Percentiles rank a stretch among this genome's conserved stretches.
Evolutionary conservation across 306 rosid species (phyloP).

Genomic region (Geum urbanum): DNA sequence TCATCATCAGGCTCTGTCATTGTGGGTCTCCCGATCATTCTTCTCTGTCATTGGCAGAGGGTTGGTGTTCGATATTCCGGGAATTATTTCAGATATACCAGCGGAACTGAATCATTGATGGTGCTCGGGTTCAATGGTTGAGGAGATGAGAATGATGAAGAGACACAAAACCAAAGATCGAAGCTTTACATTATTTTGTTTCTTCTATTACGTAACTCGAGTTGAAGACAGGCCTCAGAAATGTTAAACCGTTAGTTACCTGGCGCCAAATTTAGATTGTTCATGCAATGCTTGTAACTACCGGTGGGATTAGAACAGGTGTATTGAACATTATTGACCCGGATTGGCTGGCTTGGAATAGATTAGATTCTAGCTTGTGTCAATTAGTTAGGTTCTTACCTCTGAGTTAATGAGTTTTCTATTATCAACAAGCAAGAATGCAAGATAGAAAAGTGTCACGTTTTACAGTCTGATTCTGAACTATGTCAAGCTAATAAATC

Average conservation of each 20-base stretch:
- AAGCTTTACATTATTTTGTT: not conserved
- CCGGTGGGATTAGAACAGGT: constrained; percentile 8
- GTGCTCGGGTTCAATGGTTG: not conserved
- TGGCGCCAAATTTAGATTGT: constrained; percentile 43
- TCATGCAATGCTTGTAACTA: not conserved
- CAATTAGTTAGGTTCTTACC: not conserved
- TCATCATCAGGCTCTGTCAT: constrained; percentile 14
- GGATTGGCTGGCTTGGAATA: not conserved
- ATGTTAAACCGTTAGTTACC: constrained; percentile 22
- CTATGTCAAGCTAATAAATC: no score
- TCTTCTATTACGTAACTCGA: not conserved
- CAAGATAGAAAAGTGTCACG: no score
- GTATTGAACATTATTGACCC: not conserved
- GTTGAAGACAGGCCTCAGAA: not conserved
- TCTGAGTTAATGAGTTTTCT: not conserved
- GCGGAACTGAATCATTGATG: constrained; percentile 16
- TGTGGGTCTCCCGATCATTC: constrained; percentile 19
- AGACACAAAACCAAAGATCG: not conserved
- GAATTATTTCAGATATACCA: constrained; percentile 23
- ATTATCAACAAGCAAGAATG: not conserved
- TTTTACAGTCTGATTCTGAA: no score
- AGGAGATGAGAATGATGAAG: not conserved
- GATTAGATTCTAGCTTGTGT: not conserved
- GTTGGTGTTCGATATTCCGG: constrained; percentile 2
- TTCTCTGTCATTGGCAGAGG: constrained; percentile 9